Conservation (phyloP, 2,329 filamentous ascomycete species). For the Fonsecaea pedrosoi region DNA sequence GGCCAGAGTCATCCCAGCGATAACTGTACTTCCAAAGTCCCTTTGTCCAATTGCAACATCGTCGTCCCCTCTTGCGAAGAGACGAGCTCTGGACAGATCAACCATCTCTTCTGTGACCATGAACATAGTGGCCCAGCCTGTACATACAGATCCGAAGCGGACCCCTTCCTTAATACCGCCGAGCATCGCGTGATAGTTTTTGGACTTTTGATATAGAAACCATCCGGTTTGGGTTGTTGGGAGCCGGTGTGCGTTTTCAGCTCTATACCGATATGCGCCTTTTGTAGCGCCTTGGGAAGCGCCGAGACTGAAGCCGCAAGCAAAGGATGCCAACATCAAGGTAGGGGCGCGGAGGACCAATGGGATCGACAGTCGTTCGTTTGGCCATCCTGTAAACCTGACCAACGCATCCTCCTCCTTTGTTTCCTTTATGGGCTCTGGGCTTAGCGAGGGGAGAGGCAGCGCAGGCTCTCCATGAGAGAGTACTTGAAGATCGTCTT, state of each 20-base stretch:
- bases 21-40: slow-evolving; percentile 80
- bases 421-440: neutral
- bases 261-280: slow-evolving; percentile 83
- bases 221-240: slow-evolving; percentile 82
- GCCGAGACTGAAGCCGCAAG: slow-evolving; percentile 74
- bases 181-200: slow-evolving; percentile 86
- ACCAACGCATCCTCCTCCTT: slow-evolving; percentile 25
- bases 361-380: slow-evolving; percentile 65
- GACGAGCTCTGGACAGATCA: slow-evolving; percentile 69
- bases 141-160: slow-evolving; percentile 73
- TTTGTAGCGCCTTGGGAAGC: slow-evolving; percentile 73
- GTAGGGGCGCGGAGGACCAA: slow-evolving; percentile 70
- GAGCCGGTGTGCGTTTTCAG: slow-evolving; percentile 94
- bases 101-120: slow-evolving; percentile 84
- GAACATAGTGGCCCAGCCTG: slow-evolving; percentile 76
- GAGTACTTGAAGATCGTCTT: slow-evolving; percentile 5
- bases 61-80: slow-evolving; percentile 83
- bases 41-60: slow-evolving; percentile 68
- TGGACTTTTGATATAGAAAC: slow-evolving; percentile 99
- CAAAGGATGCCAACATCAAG: slow-evolving; percentile 67
- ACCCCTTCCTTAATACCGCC: slow-evolving; percentile 80
- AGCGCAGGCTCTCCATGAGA: neutral
- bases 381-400: slow-evolving; percentile 41
- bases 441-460: neutral
- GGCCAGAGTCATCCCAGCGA: slow-evolving; percentile 82